Evolutionary conservation across 169 alveolate species (phyloP).

Genomic region (Plasmodium gaboni): DNA sequence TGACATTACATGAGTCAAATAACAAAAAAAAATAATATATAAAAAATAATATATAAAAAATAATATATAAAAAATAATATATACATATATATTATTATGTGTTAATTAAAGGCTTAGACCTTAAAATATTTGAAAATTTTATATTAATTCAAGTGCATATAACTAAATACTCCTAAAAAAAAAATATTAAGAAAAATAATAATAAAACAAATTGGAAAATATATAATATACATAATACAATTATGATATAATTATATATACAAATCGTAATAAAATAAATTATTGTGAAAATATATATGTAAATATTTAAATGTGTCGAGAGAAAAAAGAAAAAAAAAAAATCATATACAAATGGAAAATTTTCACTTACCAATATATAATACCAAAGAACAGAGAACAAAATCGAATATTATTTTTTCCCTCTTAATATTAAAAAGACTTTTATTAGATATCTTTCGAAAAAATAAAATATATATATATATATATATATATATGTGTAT

Average conservation of each 20-base stretch:
- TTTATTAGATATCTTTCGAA: conserved; percentile 34
- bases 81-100: neutral
- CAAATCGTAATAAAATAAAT: neutral
- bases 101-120: neutral
- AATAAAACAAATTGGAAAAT: neutral
- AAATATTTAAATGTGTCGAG: neutral
- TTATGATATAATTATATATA: neutral
- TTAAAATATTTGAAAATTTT: neutral
- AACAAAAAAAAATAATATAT: neutral
- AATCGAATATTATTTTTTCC: conserved; percentile 72
- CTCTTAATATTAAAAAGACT: conserved; percentile 44
- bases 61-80: neutral
- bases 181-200: neutral
- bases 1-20: neutral
- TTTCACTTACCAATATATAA: conserved; percentile 48
- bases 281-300: neutral
- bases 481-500: too few species aligned
- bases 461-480: neutral
- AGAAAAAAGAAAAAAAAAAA: neutral
- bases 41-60: neutral
- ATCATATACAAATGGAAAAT: neutral
- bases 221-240: neutral
- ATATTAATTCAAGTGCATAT: conserved; percentile 58
- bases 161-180: conserved; percentile 57
- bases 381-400: conserved; percentile 55